A percentile compares a stretch with the other conserved stretches of the same genome.
Evolutionary conservation across 2,329 filamentous ascomycete genomes (phyloP).

Genomic region (Paramyrothecium roridum): DNA sequence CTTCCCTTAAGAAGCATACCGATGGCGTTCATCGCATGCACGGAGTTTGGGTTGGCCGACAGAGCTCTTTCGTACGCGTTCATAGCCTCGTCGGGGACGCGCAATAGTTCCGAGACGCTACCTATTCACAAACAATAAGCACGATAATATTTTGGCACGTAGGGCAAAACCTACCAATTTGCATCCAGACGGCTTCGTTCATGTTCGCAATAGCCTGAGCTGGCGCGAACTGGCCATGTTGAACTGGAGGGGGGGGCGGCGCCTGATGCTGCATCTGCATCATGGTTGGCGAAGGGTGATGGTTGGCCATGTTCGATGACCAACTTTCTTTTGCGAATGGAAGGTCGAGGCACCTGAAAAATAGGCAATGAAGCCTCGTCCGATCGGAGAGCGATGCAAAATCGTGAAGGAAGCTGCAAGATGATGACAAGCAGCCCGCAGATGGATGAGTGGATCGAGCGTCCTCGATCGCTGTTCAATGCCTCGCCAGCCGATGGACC

Average conservation of each 20-base stretch:
- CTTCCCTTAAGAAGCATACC: slow-evolving; percentile 86
- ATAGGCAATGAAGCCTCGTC: not conserved
- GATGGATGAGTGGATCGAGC: not conserved
- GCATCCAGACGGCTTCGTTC: slow-evolving; percentile 89
- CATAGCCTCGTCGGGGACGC: slow-evolving; percentile 85
- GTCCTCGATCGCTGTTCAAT: not conserved
- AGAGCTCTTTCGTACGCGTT: slow-evolving; percentile 88
- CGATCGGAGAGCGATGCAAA: not conserved
- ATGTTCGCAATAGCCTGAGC: slow-evolving; percentile 73
- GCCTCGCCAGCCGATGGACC: not conserved
- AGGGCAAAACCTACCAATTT: slow-evolving; percentile 67
- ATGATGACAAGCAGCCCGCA: not conserved
- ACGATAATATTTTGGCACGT: slow-evolving; percentile 7
- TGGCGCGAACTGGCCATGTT: slow-evolving; percentile 56
- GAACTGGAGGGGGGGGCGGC: slow-evolving; percentile 50
- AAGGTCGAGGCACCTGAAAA: not conserved
- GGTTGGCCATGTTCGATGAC: slow-evolving; percentile 61
- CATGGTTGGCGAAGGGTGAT: slow-evolving; percentile 78
- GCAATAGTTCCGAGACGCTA: slow-evolving; percentile 80
- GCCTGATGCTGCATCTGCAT: slow-evolving; percentile 66
- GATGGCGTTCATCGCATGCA: slow-evolving; percentile 90
- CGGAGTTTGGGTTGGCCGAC: slow-evolving; percentile 82
- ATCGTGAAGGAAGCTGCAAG: not conserved
- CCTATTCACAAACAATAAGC: slow-evolving; percentile 49
- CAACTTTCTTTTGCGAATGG: not conserved